Evolutionary conservation across 768 basidiomycete species (phyloP).

Genomic region (Russula vinacea): DNA sequence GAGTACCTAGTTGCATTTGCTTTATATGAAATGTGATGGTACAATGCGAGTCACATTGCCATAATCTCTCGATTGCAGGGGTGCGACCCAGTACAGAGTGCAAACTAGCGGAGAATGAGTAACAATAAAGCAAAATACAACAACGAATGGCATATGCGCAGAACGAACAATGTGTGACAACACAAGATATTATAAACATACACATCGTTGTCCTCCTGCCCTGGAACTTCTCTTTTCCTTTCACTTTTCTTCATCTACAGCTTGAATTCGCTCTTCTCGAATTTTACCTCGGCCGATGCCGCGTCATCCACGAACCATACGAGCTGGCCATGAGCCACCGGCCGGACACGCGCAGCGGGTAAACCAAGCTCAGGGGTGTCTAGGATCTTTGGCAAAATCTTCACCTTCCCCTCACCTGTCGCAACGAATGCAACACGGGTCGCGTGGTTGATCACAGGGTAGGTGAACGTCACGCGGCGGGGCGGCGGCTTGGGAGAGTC

Average conservation of each 20-base stretch:
- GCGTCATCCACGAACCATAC: slow-evolving; percentile 95
- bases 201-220: slow-evolving; percentile 2
- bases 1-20: not conserved
- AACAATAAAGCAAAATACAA: slow-evolving; percentile 9
- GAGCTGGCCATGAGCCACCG: slow-evolving; percentile 73
- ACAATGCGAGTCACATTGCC: not conserved
- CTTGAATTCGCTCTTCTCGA: slow-evolving; percentile 55
- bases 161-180: slow-evolving; percentile 3
- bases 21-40: not conserved
- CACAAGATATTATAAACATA: slow-evolving; percentile 1
- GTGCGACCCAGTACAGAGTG: not conserved
- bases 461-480: slow-evolving; percentile 87
- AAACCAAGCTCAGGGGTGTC: slow-evolving; percentile 77
- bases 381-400: slow-evolving; percentile 66
- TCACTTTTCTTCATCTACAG: slow-evolving; percentile 38
- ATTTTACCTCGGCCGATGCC: slow-evolving; percentile 63
- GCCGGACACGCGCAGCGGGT: slow-evolving; percentile 80
- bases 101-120: not conserved
- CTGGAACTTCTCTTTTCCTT: slow-evolving; percentile 2
- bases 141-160: slow-evolving; percentile 24
- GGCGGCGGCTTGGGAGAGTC: slow-evolving; percentile 94
- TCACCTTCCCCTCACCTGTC: slow-evolving; percentile 76
- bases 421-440: slow-evolving; percentile 87
- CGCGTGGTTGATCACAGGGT: slow-evolving; percentile 87
- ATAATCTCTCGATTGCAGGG: not conserved